Evolutionary conservation across 2,329 filamentous ascomycete species (phyloP), one percentile per base, ranked within the genome.

Genomic region (Arthrobotrys megalospora): DNA sequence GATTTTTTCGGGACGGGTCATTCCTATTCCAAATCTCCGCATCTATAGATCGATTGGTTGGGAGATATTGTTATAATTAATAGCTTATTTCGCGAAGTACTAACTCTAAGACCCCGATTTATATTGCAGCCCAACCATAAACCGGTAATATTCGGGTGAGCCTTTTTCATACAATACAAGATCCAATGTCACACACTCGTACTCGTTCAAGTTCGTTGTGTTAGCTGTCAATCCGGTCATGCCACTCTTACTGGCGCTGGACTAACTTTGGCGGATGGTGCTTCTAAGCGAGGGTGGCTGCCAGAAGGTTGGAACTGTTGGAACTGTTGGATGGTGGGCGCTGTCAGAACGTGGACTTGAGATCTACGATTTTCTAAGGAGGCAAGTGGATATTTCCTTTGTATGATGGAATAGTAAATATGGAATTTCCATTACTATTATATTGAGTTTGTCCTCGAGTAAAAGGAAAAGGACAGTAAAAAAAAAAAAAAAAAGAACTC

Each of bases 381-480:
- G 34, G 52, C 52, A 55, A 55, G 10, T 28, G 21, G 50, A 52
- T 21, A 38, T 55, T 28, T 36, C 14, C 12, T 48, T 55, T 47
- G 48, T n/a, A 8, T 52, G 48, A 41, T 55, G 55, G 7, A 73
- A 73, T 73, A 73, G 50, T 73, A 41, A 70, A 60, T 66, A 73
- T 73, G 69, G 62, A 50, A n/a, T 43, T 50, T 66, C 69, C 69
- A 73, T 73, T 73, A 73, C 62, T 66, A 73, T 73, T 73, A 73
- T 47, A 60, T 73, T 73, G 43, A 12, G 38, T 72, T 65, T 72
- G 36, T 64, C 36, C n/a, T 34, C 5, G 19, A 58, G 3, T 21
- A 58, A 34, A 41, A 24, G 19, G 8, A 55, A 45, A 55, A 28
- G 24, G 10, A 3, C 24, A 70, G 32, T 3, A 63, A 62, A 16